These are phyloP conservation scores for Penicillium parvum DNA, from an alignment of 495 filamentous ascomycete species.

Conservation along the genomic window DNA sequence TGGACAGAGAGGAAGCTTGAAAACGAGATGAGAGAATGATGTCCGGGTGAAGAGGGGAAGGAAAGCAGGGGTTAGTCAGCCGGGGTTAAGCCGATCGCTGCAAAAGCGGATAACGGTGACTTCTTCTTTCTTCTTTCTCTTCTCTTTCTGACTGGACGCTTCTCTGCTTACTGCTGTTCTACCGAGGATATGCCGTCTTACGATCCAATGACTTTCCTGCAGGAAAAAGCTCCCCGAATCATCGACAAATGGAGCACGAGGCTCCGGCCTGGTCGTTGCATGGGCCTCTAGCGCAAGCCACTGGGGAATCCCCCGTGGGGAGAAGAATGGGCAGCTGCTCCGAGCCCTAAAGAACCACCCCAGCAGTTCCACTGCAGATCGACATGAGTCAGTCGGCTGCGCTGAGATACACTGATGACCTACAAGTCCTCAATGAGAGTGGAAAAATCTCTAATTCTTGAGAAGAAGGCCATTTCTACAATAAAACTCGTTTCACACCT, in stretches of 20 bases:
- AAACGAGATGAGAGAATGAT: background rate
- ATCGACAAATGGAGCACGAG: background rate
- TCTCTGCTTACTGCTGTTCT: background rate
- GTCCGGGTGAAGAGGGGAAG: constrained; percentile 8
- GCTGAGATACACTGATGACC: background rate
- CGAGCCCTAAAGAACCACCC: constrained; percentile 4
- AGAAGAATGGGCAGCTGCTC: background rate
- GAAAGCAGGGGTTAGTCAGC: constrained; percentile 15
- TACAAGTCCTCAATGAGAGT: background rate
- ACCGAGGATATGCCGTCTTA: constrained; percentile 14
- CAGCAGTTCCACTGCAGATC: constrained; percentile 7
- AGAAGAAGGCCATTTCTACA: too few species aligned
- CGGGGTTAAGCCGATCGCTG: constrained; percentile 15
- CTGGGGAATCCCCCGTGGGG: constrained; percentile 16
- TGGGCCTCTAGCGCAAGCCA: constrained; percentile 11
- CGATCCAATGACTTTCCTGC: too few species aligned
- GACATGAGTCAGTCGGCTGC: background rate
- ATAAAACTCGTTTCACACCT: too few species aligned
- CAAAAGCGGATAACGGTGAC: background rate
- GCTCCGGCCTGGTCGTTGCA: background rate
- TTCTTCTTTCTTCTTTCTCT: background rate
- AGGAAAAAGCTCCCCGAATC: background rate
- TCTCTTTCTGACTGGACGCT: background rate
- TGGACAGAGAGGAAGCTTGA: constrained; percentile 1
- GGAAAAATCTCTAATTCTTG: too few species aligned